Evolutionary conservation across 2,329 filamentous ascomycete genomes (phyloP).

Genomic region (Venturiaceae sp.): DNA sequence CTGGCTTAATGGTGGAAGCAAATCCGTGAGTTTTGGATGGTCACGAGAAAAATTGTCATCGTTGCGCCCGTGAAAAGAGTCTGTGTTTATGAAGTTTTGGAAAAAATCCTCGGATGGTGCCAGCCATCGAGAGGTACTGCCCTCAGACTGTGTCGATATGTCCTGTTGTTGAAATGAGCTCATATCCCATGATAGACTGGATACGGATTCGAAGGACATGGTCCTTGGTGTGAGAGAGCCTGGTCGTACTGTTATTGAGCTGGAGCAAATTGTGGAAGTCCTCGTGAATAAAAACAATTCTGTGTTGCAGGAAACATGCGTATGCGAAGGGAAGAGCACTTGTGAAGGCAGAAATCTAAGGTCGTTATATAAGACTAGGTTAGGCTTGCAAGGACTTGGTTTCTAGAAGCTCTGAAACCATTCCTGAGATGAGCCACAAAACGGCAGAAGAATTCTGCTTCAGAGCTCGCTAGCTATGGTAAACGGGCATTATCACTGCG

Average conservation of each 20-base stretch:
- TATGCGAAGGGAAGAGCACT: not conserved
- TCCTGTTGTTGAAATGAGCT: not conserved
- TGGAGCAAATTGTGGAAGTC: too few relatives aligned
- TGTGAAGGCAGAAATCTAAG: not conserved
- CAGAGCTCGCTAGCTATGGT: not conserved
- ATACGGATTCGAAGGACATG: not conserved
- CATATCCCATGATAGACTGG: not conserved
- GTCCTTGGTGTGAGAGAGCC: too few relatives aligned
- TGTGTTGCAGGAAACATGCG: not conserved
- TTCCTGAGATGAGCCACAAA: not conserved
- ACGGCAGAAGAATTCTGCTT: not conserved
- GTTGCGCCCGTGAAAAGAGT: conserved; percentile 39
- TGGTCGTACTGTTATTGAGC: too few relatives aligned
- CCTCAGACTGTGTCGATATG: conserved; percentile 13
- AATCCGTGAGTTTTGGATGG: conserved; percentile 41
- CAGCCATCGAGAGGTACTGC: conserved; percentile 44
- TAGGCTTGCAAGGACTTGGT: not conserved
- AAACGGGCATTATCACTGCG: not conserved
- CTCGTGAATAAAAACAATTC: not conserved
- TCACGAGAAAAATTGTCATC: conserved; percentile 38
- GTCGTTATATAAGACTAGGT: not conserved
- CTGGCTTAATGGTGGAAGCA: conserved; percentile 40
- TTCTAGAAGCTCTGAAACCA: not conserved
- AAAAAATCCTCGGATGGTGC: conserved; percentile 52
- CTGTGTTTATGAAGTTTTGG: conserved; percentile 52